phyloP scores from a whole-genome alignment of 352 stramenopile genomes.

The Pythium rhizo-oryzae region DNA sequence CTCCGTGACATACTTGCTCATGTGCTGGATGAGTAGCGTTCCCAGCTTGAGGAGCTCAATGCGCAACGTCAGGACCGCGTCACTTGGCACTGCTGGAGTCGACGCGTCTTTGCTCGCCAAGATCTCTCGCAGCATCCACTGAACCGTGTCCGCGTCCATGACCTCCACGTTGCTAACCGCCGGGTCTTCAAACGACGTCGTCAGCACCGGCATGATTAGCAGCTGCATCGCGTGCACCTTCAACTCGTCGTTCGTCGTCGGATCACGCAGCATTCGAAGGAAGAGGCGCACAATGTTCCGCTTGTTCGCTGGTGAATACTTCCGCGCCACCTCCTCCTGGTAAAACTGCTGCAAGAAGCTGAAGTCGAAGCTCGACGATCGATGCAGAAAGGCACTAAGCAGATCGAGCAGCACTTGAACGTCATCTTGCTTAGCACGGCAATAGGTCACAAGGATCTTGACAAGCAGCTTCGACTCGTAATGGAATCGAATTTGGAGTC shows the following conservation, averaged over 20 bases:
- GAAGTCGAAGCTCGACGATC: slow-evolving; percentile 91
- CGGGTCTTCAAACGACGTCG: slow-evolving; percentile 83
- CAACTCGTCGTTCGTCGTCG: slow-evolving; percentile 71
- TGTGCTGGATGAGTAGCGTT: slow-evolving; percentile 96
- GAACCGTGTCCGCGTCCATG: slow-evolving; percentile 86
- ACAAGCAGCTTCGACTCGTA: slow-evolving; percentile 95
- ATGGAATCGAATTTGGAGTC: slow-evolving; percentile 89
- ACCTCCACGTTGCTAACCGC: slow-evolving; percentile 77
- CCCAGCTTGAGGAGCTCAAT: slow-evolving; percentile 95
- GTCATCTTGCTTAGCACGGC: slow-evolving; percentile 90
- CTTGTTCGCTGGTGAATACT: slow-evolving; percentile 72
- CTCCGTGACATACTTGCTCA: slow-evolving; percentile 92
- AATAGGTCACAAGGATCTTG: slow-evolving; percentile 96
- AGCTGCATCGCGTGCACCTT: slow-evolving; percentile 95
- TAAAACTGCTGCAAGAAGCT: slow-evolving; percentile 94
- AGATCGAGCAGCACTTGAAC: slow-evolving; percentile 97
- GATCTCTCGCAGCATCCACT: slow-evolving; percentile 90
- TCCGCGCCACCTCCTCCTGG: slow-evolving; percentile 75
- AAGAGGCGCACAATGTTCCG: slow-evolving; percentile 91
- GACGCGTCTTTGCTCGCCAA: slow-evolving; percentile 75
- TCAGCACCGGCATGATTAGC: slow-evolving; percentile 94
- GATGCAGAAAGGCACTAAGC: slow-evolving; percentile 94
- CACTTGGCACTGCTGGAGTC: slow-evolving; percentile 32
- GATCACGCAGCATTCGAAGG: slow-evolving; percentile 75
- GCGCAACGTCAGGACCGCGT: slow-evolving; percentile 77